Conservation (phyloP, 805 yeast genomes). For the Saccharomycopsis fermentans region DNA sequence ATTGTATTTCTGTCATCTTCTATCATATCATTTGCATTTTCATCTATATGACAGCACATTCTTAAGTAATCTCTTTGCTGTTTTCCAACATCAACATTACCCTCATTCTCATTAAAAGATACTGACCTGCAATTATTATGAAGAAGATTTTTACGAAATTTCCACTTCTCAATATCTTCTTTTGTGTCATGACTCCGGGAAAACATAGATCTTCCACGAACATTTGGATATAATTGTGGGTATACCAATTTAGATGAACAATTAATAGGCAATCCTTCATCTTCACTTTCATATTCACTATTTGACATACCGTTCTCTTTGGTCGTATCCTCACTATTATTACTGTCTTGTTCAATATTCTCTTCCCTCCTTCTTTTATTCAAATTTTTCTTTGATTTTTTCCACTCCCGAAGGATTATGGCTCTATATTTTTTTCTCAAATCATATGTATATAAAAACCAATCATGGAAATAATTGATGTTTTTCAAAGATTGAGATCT, state of each 20-base stretch:
- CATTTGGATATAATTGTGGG: slow-evolving; percentile 3
- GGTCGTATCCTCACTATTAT: background rate
- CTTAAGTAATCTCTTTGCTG: background rate
- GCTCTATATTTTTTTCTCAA: slow-evolving; percentile 7
- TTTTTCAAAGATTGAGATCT: background rate
- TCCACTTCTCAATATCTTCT: slow-evolving; percentile 1
- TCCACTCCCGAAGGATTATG: slow-evolving; percentile 12
- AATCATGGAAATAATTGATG: slow-evolving; percentile 4
- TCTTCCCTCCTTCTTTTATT: background rate
- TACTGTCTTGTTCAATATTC: background rate
- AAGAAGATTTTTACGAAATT: background rate
- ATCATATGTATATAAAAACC: slow-evolving; percentile 10
- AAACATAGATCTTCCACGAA: slow-evolving; percentile 6
- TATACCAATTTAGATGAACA: background rate
- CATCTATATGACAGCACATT: background rate
- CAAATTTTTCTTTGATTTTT: background rate
- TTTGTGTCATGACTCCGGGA: background rate
- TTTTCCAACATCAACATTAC: background rate
- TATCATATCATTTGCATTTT: background rate
- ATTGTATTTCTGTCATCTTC: slow-evolving; percentile 3
- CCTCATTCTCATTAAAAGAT: background rate
- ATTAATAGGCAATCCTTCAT: background rate
- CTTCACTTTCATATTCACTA: background rate
- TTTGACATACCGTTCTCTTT: background rate
- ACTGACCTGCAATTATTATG: background rate